These are phyloP conservation scores for Cucurbitaria berberidis DNA, from an alignment of 2,329 filamentous ascomycete genomes.

Conservation along the genomic window DNA sequence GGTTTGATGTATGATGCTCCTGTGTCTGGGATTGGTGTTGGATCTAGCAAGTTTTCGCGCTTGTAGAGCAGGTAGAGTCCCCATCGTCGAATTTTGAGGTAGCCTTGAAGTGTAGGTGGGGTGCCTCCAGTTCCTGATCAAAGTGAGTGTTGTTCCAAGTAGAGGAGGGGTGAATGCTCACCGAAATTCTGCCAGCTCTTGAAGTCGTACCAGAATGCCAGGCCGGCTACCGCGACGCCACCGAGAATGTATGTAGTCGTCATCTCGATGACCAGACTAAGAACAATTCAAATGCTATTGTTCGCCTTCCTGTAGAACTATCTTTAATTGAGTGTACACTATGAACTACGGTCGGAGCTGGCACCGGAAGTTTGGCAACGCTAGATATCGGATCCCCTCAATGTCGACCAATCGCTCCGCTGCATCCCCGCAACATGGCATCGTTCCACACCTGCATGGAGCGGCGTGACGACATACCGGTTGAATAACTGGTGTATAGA, in stretches of 20 bases:
- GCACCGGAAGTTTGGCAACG: slow-evolving; percentile 5
- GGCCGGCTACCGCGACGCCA: slow-evolving; percentile 14
- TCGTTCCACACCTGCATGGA: neutral
- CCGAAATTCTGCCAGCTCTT: slow-evolving; percentile 32
- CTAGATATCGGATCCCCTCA: slow-evolving; percentile 20
- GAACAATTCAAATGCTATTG: neutral
- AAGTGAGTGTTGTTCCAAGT: slow-evolving; percentile 3
- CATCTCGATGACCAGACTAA: slow-evolving; percentile 2
- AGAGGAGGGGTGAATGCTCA: neutral
- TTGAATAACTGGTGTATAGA: neutral
- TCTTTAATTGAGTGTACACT: neutral
- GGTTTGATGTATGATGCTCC: slow-evolving; percentile 34
- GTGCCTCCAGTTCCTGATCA: slow-evolving; percentile 39
- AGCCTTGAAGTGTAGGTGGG: slow-evolving; percentile 38
- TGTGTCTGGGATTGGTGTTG: slow-evolving; percentile 29
- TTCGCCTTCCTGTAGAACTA: neutral
- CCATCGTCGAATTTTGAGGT: slow-evolving; percentile 38
- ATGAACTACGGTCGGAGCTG: neutral
- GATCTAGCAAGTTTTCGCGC: slow-evolving; percentile 31
- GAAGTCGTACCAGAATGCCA: slow-evolving; percentile 31
- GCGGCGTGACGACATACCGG: neutral
- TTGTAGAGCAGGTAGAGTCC: slow-evolving; percentile 36
- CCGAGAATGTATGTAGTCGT: slow-evolving; percentile 13
- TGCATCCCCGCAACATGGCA: slow-evolving; percentile 11
- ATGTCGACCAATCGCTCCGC: slow-evolving; percentile 4